Evolutionary conservation across 2,329 filamentous ascomycete genomes (phyloP), one percentile per base, ranked within the genome.

Genomic region (Trichoderma polysporum): DNA sequence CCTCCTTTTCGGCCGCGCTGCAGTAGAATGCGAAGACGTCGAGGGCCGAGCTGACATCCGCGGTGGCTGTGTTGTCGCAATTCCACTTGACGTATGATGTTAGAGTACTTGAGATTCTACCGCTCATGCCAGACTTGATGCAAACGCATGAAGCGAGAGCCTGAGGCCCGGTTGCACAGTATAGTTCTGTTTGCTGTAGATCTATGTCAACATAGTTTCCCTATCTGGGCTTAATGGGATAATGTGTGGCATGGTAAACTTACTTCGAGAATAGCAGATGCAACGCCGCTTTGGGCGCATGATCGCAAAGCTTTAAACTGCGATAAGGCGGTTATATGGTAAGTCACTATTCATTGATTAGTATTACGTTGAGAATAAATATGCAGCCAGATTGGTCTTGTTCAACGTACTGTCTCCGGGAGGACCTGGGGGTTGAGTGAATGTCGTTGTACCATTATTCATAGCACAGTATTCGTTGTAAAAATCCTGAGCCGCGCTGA

Each of bases 81-180:
- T 74, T 76, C 22, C 74, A 79, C 68, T 80, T 82, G 60, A 85
- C 79, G 1, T 75, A 71, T 0, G 79, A 81, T 0, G 80, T 82
- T n/a, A 86, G 76, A 3, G 70, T 73, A 69, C 76, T 83, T 6
- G 79, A 79, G 6, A 85, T 74, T 0, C 73, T 70, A n/a, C 74
- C 75, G 1, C 78, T 78, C 76, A 86, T 82, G 25, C 80, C 79
- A 3, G 79, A 78, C 69, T 86, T 85, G 63, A 86, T 69, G 66
- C 85, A 87, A 4, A 78, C 79, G 66, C 84, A 86, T 0, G 83
- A 86, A 0, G 84, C 84, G 2, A 86, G 75, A 10, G 81, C 82
- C 68, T 83, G 76, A 0, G 83, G 82, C 0, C 82, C 84, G 0
- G 72, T 70, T 0, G 81, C 82, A 52, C 84, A 86, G 31, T 80